Base-by-base conservation (phyloP, 2,329 filamentous ascomycete species). In the Apiospora phragmitis region DNA sequence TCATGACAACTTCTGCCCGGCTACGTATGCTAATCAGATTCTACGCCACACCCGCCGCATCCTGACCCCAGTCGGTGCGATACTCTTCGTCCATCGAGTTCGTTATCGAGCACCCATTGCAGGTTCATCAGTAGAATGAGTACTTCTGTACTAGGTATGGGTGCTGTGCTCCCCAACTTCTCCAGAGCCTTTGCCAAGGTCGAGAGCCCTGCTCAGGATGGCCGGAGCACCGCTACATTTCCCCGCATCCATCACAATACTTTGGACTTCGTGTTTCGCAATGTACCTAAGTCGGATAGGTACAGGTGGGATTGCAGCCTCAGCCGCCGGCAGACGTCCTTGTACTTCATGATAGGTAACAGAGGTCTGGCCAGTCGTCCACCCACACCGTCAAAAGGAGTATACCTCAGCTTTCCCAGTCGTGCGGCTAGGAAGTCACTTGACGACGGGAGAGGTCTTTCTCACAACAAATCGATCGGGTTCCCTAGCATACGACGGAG, bases 181-280 rank as follows among this genome's bases (percentile, higher is more conserved):
- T 35, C 18, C 32, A 35, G 18, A 21, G 51, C 12, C 11, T 55
- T 14, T 32, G 51, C 51, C 51, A 55, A 21, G 55, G n/a, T 62
- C 32, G 9, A n/a, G 18, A 18, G 55, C 32, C 41, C 65, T 67
- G 35, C n/a, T 26, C 7, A 32, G 29, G 35, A 35, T 11, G 16
- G 14, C 32, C 47, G 49, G 75, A 71, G 76, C 77, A 78, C 76
- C 69, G 71, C 72, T 76, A 77, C 76, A 72, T 77, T 69, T 74
- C 76, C 73, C 75, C 74, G 74, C 75, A 75, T 75, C 71, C 38
- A 32, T 35, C 72, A 69, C 43, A 70, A 73, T 74, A 70, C 51
- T 75, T 73, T 74, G 67, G 72, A 47, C 55, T 71, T 62, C 68
- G 65, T 71, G 74, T 76, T 73, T 73, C 74, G 72, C 75, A 77